These are phyloP conservation scores for grape (Vitis vinifera) DNA, from an alignment of 164 flowering plant genomes.

Conservation along the genomic window ASM3070453v1 NC_081810.1:15306001-15306500, in stretches of 20 bases:
- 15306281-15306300: conserved; percentile 34
- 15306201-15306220: conserved; percentile 19
- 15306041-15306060: too few species aligned
- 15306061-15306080: too few species aligned
- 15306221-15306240: conserved; percentile 2
- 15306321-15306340: conserved; percentile 77
- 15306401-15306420: conserved; percentile 29
- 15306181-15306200: conserved; percentile 34
- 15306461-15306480: conserved; percentile 57
- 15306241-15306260: conserved; percentile 10
- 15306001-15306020: too few species aligned
- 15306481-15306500: conserved; percentile 58
- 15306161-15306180: conserved; percentile 19
- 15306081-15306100: too few species aligned
- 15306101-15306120: too few species aligned
- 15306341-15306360: conserved; percentile 65
- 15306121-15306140: conserved; percentile 55
- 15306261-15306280: conserved; percentile 57
- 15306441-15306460: conserved; percentile 61
- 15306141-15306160: conserved; percentile 41
- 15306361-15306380: conserved; percentile 37
- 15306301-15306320: conserved; percentile 49
- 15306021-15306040: too few species aligned
- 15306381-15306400: conserved; percentile 26
- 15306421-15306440: conserved; percentile 65